Percentiles rank a stretch among this genome's conserved stretches.
Evolutionary conservation across 2,329 filamentous ascomycete genomes (phyloP).

Genomic region (Penicillium thymicola): DNA sequence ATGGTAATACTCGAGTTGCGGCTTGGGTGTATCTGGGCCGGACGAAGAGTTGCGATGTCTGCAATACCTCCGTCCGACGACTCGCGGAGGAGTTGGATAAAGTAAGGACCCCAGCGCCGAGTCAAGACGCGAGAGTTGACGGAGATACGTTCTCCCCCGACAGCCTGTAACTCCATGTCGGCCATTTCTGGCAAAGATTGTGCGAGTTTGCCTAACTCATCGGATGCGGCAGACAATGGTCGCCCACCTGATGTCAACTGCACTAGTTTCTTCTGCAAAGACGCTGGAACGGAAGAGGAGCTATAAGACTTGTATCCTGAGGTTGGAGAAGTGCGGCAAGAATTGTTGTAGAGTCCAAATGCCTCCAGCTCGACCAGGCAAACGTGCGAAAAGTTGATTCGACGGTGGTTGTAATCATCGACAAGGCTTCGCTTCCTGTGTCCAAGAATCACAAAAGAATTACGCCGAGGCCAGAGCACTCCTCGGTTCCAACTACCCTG

Average conservation of each 20-base stretch:
- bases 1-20: constrained; percentile 84
- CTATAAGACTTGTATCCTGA: constrained; percentile 84
- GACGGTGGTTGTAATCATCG: constrained; percentile 95
- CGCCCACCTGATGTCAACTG: constrained; percentile 69
- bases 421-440: constrained; percentile 91
- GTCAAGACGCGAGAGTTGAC: constrained; percentile 88
- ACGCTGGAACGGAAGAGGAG: constrained; percentile 60
- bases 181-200: constrained; percentile 77
- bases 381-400: constrained; percentile 95
- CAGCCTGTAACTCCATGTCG: constrained; percentile 95
- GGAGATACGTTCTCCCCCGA: constrained; percentile 85
- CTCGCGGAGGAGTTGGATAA: constrained; percentile 85
- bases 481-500: constrained; percentile 98
- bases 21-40: constrained; percentile 56
- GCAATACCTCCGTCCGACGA: constrained; percentile 66
- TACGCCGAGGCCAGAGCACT: constrained; percentile 86
- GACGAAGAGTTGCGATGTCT: constrained; percentile 72
- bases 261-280: constrained; percentile 49
- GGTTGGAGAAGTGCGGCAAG: constrained; percentile 70
- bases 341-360: constrained; percentile 96
- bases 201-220: constrained; percentile 80
- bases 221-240: constrained; percentile 70
- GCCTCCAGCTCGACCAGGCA: constrained; percentile 97
- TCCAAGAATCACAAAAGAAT: constrained; percentile 92
- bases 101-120: constrained; percentile 90